phyloP scores from a whole-genome alignment of 306 rosid species.

The Cucurbita argyrosperma region DNA sequence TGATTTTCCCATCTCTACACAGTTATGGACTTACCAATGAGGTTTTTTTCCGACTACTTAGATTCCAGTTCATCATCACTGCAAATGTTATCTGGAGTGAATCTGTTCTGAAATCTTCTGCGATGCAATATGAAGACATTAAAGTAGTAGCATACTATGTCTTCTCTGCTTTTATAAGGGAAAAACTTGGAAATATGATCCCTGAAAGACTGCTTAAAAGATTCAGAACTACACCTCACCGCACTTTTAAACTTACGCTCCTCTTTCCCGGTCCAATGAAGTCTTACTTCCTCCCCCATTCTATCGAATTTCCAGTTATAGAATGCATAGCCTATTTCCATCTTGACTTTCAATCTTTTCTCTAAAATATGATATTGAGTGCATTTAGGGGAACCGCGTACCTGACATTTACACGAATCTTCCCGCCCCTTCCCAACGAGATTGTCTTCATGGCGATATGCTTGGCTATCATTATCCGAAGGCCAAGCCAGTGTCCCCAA shows the following conservation, averaged over 20 bases:
- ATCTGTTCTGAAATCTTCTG: conserved; percentile 62
- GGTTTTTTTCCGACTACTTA: conserved; percentile 15
- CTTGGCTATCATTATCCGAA: conserved; percentile 12
- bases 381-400: conserved; percentile 47
- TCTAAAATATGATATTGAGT: conserved; percentile 49
- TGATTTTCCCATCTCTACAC: not conserved
- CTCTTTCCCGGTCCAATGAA: conserved; percentile 43
- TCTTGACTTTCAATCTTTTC: conserved; percentile 41
- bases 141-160: conserved; percentile 72
- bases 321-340: conserved; percentile 57
- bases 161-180: conserved; percentile 46
- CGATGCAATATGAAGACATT: conserved; percentile 68
- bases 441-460: conserved; percentile 45
- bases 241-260: conserved; percentile 37
- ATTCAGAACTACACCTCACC: conserved; percentile 25
- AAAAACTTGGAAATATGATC: conserved; percentile 27
- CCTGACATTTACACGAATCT: conserved; percentile 53
- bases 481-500: conserved; percentile 67
- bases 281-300: conserved; percentile 51
- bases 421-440: conserved; percentile 81
- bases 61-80: conserved; percentile 56
- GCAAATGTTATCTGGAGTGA: conserved; percentile 36
- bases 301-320: conserved; percentile 39
- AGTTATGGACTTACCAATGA: not conserved
- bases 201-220: conserved; percentile 32